Percentiles rank a stretch among this genome's conserved stretches.
Evolutionary conservation across 257 asterid genomes (phyloP).

Genomic region (Linderniella brevidens): DNA sequence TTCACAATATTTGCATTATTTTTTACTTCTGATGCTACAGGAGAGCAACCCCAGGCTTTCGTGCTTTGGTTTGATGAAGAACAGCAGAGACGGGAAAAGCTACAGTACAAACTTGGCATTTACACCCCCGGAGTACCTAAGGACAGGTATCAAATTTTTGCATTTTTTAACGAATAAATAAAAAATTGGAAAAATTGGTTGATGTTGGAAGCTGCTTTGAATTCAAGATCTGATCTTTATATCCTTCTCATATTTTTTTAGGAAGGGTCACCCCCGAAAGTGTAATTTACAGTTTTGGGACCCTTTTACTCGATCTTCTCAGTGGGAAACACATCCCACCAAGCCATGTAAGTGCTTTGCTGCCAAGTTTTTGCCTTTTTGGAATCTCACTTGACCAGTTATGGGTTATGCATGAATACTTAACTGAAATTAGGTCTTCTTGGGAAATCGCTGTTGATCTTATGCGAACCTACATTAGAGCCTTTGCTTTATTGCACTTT

Average conservation of each 20-base stretch:
- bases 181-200: too few relatives aligned
- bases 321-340: slow-evolving; percentile 95
- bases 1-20: slow-evolving; percentile 1
- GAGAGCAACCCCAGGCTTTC: slow-evolving; percentile 39
- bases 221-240: slow-evolving; percentile 7
- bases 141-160: slow-evolving; percentile 25
- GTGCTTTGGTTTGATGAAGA: slow-evolving; percentile 47
- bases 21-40: slow-evolving; percentile 13
- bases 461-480: too few relatives aligned
- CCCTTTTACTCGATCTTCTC: slow-evolving; percentile 85
- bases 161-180: too few relatives aligned
- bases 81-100: slow-evolving; percentile 49
- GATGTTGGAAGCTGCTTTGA: background rate
- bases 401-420: too few relatives aligned
- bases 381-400: background rate
- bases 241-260: slow-evolving; percentile 17
- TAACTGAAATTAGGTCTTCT: too few relatives aligned
- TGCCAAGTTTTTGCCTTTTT: slow-evolving; percentile 9
- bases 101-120: slow-evolving; percentile 51
- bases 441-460: too few relatives aligned
- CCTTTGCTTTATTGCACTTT: too few relatives aligned
- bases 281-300: slow-evolving; percentile 80
- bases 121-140: slow-evolving; percentile 44
- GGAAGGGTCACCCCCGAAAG: slow-evolving; percentile 88
- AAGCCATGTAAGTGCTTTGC: slow-evolving; percentile 55